These are phyloP conservation scores for Porcisia hertigi DNA, from an alignment of 208 protist genomes.

Conservation along the genomic window DNA sequence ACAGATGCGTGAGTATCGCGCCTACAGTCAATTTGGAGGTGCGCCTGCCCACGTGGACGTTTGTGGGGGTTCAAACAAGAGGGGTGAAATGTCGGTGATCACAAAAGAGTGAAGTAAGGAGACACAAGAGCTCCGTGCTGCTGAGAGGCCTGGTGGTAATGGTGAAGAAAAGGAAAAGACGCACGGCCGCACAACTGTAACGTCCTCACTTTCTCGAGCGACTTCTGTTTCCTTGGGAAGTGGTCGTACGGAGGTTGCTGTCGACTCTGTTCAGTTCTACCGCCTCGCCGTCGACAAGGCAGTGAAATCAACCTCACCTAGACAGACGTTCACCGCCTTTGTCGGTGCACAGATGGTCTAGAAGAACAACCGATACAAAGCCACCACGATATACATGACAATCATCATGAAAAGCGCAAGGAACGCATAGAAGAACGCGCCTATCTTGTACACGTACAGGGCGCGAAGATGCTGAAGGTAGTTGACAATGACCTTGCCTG, in stretches of 20 bases:
- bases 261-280: not conserved
- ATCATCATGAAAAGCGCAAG: conserved; percentile 26
- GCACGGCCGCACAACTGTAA: not conserved
- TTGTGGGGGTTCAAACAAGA: too few relatives aligned
- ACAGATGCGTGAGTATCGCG: too few relatives aligned
- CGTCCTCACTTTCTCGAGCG: not conserved
- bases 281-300: not conserved
- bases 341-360: not conserved
- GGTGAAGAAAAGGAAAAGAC: not conserved
- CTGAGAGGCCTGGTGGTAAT: not conserved
- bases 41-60: not conserved
- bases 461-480: conserved; percentile 81
- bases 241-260: not conserved
- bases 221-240: too few relatives aligned
- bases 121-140: not conserved
- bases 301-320: not conserved
- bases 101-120: not conserved
- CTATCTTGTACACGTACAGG: conserved; percentile 75
- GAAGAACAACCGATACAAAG: conserved; percentile 4
- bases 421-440: conserved; percentile 40
- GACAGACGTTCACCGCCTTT: not conserved
- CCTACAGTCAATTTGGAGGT: not conserved
- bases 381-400: conserved; percentile 16
- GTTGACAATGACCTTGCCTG: conserved; percentile 85
- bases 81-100: not conserved